Conservation (phyloP, 2,329 filamentous ascomycete species). For the Grosmannia penicillata region DNA sequence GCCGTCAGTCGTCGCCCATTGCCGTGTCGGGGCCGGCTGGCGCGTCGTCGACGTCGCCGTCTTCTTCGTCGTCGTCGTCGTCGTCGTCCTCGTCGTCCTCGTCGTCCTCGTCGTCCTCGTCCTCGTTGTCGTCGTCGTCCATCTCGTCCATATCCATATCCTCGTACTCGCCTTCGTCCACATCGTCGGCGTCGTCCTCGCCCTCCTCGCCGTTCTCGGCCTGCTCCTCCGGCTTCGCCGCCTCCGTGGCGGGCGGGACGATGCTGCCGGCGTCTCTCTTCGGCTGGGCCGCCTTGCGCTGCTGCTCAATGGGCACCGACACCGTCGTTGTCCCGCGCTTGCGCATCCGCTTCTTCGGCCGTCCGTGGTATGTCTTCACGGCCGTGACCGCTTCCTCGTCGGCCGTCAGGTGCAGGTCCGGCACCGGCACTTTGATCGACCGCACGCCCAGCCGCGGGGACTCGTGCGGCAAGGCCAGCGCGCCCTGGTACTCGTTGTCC, state of each 20-base stretch:
- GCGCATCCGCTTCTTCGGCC: slow-evolving; percentile 7
- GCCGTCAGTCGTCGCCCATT: neutral
- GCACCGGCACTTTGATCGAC: slow-evolving; percentile 22
- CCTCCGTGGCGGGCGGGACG: neutral
- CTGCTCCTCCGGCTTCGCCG: neutral
- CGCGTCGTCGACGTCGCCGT: neutral
- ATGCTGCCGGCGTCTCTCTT: neutral
- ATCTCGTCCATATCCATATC: slow-evolving; percentile 2
- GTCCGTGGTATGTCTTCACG: slow-evolving; percentile 7
- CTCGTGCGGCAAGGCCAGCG: slow-evolving; percentile 22
- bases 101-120: slow-evolving; percentile 3
- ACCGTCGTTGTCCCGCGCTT: slow-evolving; percentile 7
- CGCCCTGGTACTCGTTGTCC: slow-evolving; percentile 29
- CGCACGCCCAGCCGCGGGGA: slow-evolving; percentile 16
- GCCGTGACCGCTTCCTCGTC: slow-evolving; percentile 16
- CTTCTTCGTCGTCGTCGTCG: slow-evolving; percentile 1
- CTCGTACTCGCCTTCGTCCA: neutral
- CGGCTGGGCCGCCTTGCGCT: neutral
- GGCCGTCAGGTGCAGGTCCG: slow-evolving; percentile 22
- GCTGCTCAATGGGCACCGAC: slow-evolving; percentile 8
- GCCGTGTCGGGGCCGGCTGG: neutral
- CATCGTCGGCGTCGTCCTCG: slow-evolving; percentile 2
- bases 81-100: slow-evolving; percentile 4
- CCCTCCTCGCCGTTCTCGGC: slow-evolving; percentile 3
- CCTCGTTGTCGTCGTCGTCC: slow-evolving; percentile 5